These are phyloP conservation scores for Chytridiales sp. DNA, from an alignment of 371 early-diverging fungal genomes.

Conservation along the genomic window DNA sequence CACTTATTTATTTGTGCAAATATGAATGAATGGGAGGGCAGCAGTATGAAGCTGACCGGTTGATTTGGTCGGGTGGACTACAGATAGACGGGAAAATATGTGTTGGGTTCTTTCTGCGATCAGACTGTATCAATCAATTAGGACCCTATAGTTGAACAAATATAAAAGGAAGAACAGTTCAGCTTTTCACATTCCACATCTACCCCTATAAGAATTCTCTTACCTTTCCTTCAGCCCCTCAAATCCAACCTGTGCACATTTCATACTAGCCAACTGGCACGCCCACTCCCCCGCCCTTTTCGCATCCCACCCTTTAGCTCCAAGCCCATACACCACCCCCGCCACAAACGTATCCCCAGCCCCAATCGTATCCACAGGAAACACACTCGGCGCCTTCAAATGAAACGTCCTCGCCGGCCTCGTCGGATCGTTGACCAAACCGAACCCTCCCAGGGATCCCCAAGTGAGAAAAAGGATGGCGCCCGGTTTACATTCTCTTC, in stretches of 20 bases:
- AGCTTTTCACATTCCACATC: too few species aligned
- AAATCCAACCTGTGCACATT: constrained; percentile 65
- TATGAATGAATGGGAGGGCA: too few species aligned
- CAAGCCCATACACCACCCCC: constrained; percentile 55
- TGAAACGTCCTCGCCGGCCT: constrained; percentile 45
- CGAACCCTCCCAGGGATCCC: constrained; percentile 58
- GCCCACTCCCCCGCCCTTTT: constrained; percentile 35
- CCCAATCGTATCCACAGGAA: constrained; percentile 61
- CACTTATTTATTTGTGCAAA: too few species aligned
- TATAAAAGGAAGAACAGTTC: too few species aligned
- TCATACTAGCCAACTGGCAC: constrained; percentile 59
- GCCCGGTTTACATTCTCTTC: constrained; percentile 51
- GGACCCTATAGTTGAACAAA: too few species aligned
- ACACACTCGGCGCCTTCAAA: constrained; percentile 42
- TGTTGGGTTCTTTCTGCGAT: too few species aligned
- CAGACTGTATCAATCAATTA: too few species aligned
- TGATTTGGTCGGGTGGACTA: too few species aligned
- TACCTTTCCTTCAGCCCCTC: constrained; percentile 38
- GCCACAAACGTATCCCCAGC: constrained; percentile 74
- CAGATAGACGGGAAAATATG: too few species aligned
- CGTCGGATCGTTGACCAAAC: constrained; percentile 36
- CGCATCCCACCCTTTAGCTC: constrained; percentile 36
- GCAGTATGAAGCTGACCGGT: too few species aligned
- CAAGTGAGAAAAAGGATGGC: constrained; percentile 61
- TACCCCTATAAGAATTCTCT: too few species aligned